Conservation (phyloP, 2,329 filamentous ascomycete genomes). For the Westerdykella ornata region DNA sequence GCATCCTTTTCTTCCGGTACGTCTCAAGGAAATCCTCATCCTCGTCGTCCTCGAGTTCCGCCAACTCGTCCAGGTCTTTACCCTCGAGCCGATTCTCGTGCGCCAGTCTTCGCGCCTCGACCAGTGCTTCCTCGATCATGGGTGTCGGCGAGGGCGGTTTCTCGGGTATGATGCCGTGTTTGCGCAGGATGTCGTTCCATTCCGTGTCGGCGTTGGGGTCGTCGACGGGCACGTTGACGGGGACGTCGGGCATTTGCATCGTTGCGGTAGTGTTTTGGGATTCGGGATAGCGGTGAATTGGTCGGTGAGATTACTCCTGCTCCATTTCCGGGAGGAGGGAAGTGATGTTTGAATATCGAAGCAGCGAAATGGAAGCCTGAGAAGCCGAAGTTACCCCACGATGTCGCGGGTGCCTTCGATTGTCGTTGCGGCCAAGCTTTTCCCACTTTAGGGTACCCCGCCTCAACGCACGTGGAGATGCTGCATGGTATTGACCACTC, state of each 20-base stretch:
- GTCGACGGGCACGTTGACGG: conserved; percentile 75
- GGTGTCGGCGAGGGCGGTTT: conserved; percentile 93
- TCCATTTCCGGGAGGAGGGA: too few relatives aligned
- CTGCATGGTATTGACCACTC: too few relatives aligned
- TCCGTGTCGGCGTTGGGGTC: conserved; percentile 97
- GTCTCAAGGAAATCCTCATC: conserved; percentile 85
- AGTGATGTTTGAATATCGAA: too few relatives aligned
- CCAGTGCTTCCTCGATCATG: conserved; percentile 88
- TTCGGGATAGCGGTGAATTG: background rate
- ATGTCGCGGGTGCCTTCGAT: too few relatives aligned
- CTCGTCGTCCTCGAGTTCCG: conserved; percentile 90
- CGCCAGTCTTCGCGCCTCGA: conserved; percentile 73
- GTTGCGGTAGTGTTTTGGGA: conserved; percentile 3
- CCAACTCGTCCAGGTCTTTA: conserved; percentile 89
- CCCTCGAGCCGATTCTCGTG: conserved; percentile 90
- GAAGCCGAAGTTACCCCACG: too few relatives aligned
- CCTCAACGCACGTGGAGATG: too few relatives aligned
- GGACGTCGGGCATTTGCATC: conserved; percentile 47
- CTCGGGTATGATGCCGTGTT: conserved; percentile 95
- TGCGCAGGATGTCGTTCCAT: conserved; percentile 98
- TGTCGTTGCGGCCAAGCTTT: too few relatives aligned
- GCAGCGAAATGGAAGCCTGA: too few relatives aligned
- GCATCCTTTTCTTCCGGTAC: conserved; percentile 79
- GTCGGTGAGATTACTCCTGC: too few relatives aligned
- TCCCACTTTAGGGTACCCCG: too few relatives aligned